Percentiles rank a stretch among this genome's conserved stretches.
These are phyloP conservation scores for Dalbergia cochinchinensis DNA, from an alignment of 306 rosid genomes.

Conservation along the genomic window DNA sequence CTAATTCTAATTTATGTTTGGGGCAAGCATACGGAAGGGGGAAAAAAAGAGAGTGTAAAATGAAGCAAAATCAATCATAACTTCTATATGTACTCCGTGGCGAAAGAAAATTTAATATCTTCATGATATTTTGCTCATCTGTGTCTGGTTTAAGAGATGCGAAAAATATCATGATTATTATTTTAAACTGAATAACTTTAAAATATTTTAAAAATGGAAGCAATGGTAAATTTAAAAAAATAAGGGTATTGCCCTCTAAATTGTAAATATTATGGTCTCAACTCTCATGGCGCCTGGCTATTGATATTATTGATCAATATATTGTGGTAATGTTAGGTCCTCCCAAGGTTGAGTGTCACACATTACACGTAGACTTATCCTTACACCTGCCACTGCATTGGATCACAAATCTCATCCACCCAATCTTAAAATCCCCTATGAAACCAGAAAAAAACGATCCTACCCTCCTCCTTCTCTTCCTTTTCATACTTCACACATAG, in stretches of 20 bases:
- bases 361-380: slow-evolving; percentile 69
- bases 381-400: slow-evolving; percentile 67
- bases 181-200: too few relatives aligned
- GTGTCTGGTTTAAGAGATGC: background rate
- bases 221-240: background rate
- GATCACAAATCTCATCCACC: slow-evolving; percentile 82
- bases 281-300: background rate
- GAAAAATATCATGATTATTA: background rate
- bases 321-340: background rate
- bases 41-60: background rate
- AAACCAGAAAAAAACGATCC: slow-evolving; percentile 38
- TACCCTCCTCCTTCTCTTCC: background rate
- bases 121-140: background rate
- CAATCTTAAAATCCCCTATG: slow-evolving; percentile 63
- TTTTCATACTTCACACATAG: slow-evolving; percentile 39
- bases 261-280: background rate
- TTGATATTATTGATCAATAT: background rate
- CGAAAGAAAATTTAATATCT: background rate
- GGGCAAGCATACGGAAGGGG: too few relatives aligned
- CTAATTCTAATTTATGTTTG: background rate
- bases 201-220: background rate
- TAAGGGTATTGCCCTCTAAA: background rate
- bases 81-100: background rate
- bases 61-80: background rate
- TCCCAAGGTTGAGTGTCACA: slow-evolving; percentile 36